Evolutionary conservation across 139 green algal species (phyloP).

Genomic region (Volvox reticuliferus): DNA sequence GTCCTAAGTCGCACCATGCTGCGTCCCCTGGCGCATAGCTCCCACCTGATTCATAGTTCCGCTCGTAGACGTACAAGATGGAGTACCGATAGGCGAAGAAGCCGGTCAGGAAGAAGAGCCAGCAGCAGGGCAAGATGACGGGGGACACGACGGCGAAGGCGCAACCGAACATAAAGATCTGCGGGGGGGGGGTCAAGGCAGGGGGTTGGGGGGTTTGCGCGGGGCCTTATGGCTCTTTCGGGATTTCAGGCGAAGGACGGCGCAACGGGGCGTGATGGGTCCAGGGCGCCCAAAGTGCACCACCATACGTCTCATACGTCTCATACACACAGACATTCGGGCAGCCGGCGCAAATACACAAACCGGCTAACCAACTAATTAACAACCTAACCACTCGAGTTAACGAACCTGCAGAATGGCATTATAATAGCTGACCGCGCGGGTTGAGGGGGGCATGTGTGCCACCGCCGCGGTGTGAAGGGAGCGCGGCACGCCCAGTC

Average conservation of each 20-base stretch:
- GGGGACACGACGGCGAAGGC: conserved; percentile 26
- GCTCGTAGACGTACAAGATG: conserved; percentile 24
- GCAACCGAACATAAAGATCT: conserved; percentile 32
- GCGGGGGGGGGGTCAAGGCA: background rate
- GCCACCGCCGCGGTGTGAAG: background rate
- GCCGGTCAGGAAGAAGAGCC: conserved; percentile 26
- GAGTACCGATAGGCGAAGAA: conserved; percentile 29
- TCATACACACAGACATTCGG: background rate
- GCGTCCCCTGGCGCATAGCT: too few relatives aligned
- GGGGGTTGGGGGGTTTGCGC: background rate
- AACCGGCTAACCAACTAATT: background rate
- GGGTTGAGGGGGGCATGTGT: background rate
- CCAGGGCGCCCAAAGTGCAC: too few relatives aligned
- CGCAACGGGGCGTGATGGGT: too few relatives aligned
- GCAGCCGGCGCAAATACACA: background rate
- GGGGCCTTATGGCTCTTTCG: background rate
- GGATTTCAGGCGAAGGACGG: too few relatives aligned
- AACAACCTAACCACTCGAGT: background rate
- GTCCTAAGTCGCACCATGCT: too few relatives aligned
- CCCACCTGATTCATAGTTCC: conserved; percentile 43
- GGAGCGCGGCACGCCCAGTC: background rate
- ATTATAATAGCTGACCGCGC: background rate
- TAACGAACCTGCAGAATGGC: conserved; percentile 14
- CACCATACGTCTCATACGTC: too few relatives aligned
- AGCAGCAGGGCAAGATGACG: conserved; percentile 24